Base-by-base conservation (phyloP, 1,139 yeast genomes). In the Candida sp. region DNA sequence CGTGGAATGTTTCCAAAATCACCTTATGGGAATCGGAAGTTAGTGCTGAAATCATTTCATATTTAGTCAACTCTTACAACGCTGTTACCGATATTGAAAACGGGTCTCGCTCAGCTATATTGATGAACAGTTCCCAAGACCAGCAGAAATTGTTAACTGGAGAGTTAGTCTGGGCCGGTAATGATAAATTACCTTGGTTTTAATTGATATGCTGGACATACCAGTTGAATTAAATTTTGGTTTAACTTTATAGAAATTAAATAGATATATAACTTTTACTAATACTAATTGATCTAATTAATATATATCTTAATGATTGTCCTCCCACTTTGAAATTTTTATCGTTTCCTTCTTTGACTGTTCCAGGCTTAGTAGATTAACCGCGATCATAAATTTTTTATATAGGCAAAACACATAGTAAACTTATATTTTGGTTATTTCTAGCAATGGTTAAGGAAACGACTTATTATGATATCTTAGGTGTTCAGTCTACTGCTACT, bases 361-460 rank as follows among this genome's bases (percentile, higher is more conserved):
- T n/a, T n/a, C n/a, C n/a, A n/a, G n/a, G n/a, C n/a, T n/a, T n/a
- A n/a, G n/a, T n/a, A n/a, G n/a, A n/a, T n/a, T n/a, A n/a, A n/a
- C n/a, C n/a, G n/a, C n/a, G 8, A 33, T 12, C 36, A n/a, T 33
- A 12, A 33, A 33, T n/a, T 6, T 12, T 33, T 6, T 5, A 5
- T 33, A 19, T 33, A 12, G 21, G 21, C 9, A 5, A 21, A 35
- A n/a, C n/a, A n/a, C n/a, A n/a, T n/a, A n/a, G n/a, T n/a, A n/a
- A n/a, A n/a, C n/a, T n/a, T n/a, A n/a, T n/a, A n/a, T n/a, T n/a
- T n/a, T n/a, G n/a, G n/a, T n/a, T n/a, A n/a, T n/a, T n/a, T n/a
- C n/a, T n/a, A n/a, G 39, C 8, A 12, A 90, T 89, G 96, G 98
- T 87, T 15, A 93, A 86, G 49, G 99, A 93, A 57, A 88, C 97